Percentiles rank a stretch among this genome's conserved stretches.
Evolutionary conservation across 2,329 filamentous ascomycete species (phyloP).

Genomic region (Neurospora sp.): DNA sequence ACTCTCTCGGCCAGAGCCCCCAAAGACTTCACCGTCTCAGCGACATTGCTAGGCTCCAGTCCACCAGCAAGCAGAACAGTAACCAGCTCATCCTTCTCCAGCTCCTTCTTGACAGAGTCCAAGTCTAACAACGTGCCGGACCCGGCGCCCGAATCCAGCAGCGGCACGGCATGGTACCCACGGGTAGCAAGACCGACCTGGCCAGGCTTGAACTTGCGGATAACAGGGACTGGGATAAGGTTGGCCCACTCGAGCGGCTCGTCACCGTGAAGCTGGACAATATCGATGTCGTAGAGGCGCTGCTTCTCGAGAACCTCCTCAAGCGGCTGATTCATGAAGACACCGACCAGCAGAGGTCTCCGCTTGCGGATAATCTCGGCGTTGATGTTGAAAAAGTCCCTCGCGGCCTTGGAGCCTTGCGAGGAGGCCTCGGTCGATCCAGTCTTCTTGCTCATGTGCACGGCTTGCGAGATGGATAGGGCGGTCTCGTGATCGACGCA

Average conservation of each 20-base stretch:
- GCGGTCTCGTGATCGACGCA: constrained; percentile 72
- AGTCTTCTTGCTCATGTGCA: constrained; percentile 42
- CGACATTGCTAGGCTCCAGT: constrained; percentile 69
- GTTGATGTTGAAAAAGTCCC: constrained; percentile 64
- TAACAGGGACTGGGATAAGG: constrained; percentile 84
- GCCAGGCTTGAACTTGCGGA: constrained; percentile 72
- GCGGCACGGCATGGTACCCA: constrained; percentile 73
- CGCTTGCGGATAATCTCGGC: constrained; percentile 38
- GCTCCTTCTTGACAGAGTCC: constrained; percentile 53
- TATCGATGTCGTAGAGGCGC: constrained; percentile 64
- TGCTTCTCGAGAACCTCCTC: constrained; percentile 74
- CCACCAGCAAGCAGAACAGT: constrained; percentile 79
- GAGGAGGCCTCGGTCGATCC: constrained; percentile 21
- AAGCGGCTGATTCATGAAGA: constrained; percentile 87
- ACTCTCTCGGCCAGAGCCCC: constrained; percentile 53
- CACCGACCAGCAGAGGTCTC: constrained; percentile 74
- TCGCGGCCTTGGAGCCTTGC: constrained; percentile 27
- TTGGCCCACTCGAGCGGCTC: constrained; percentile 89
- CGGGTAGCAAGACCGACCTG: constrained; percentile 62
- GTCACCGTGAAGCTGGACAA: constrained; percentile 86
- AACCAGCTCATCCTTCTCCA: constrained; percentile 61
- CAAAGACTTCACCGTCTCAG: constrained; percentile 51
- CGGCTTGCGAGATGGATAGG: constrained; percentile 65
- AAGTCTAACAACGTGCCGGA: constrained; percentile 72
- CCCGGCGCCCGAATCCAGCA: constrained; percentile 81